These are phyloP conservation scores for Andrographis paniculata DNA, from an alignment of 305 asterid species.

Conservation along the genomic window DNA sequence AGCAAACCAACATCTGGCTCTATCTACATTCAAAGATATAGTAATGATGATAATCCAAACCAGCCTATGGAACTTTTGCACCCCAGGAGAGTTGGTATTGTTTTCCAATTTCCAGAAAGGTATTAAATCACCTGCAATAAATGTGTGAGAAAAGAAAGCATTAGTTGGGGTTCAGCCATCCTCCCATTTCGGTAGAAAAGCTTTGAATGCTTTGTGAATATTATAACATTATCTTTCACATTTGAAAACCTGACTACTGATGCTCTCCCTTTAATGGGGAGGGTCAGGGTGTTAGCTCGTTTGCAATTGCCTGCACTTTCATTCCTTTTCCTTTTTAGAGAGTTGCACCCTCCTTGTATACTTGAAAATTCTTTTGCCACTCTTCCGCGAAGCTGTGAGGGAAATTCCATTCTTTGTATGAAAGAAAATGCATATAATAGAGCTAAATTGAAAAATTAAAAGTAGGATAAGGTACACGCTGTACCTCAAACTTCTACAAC, in stretches of 20 bases:
- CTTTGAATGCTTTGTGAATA: too few species aligned
- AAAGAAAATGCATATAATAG: too few species aligned
- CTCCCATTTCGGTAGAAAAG: too few species aligned
- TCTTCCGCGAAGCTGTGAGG: not conserved
- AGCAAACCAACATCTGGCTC: slow-evolving; percentile 87
- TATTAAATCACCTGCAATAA: slow-evolving; percentile 23
- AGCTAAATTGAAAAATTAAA: too few species aligned
- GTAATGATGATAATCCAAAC: slow-evolving; percentile 49
- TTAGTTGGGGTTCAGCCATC: too few species aligned
- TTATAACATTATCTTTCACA: too few species aligned
- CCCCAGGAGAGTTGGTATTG: slow-evolving; percentile 78
- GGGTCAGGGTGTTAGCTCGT: slow-evolving; percentile 1
- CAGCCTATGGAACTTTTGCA: slow-evolving; percentile 43
- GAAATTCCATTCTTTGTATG: too few species aligned
- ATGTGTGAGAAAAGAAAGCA: slow-evolving; percentile 8
- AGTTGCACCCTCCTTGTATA: not conserved
- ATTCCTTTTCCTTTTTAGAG: too few species aligned
- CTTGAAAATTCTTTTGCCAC: not conserved
- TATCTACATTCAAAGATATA: slow-evolving; percentile 49
- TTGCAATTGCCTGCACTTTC: not conserved
- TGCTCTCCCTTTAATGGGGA: slow-evolving; percentile 1
- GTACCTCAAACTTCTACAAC: too few species aligned
- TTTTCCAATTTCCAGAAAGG: slow-evolving; percentile 97
- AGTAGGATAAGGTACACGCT: too few species aligned
- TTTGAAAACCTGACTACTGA: too few species aligned